Percentiles rank a stretch among this genome's conserved stretches.
Conservation (phyloP, 257 asterid species). For the Misopates orontium region DNA sequence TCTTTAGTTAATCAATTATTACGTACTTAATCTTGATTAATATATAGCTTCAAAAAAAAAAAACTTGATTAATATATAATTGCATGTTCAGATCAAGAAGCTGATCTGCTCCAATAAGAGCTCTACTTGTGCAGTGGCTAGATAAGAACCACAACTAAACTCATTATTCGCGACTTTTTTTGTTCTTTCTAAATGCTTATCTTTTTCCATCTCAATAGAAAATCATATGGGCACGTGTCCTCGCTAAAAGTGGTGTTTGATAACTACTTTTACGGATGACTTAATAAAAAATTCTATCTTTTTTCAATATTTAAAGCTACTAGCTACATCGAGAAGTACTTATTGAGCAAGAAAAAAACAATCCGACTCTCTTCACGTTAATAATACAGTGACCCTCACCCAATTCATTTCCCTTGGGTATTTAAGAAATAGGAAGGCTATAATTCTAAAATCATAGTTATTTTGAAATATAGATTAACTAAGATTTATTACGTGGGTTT, state of each 20-base stretch:
- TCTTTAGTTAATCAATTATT: too few species aligned
- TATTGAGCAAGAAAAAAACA: too few species aligned
- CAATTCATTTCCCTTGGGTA: neutral
- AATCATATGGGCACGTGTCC: slow-evolving; percentile 41
- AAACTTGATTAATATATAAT: neutral
- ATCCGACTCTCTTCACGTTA: too few species aligned
- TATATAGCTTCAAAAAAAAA: too few species aligned
- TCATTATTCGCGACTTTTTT: slow-evolving; percentile 3
- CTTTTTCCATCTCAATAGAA: slow-evolving; percentile 20
- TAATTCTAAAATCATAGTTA: too few species aligned
- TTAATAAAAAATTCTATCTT: neutral
- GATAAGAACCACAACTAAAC: slow-evolving; percentile 47
- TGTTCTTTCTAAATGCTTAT: slow-evolving; percentile 37
- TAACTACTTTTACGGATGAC: neutral
- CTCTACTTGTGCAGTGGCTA: slow-evolving; percentile 41
- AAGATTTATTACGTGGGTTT: too few species aligned
- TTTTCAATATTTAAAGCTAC: neutral
- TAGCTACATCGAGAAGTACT: neutral
- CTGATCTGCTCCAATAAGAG: slow-evolving; percentile 29
- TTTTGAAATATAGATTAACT: too few species aligned
- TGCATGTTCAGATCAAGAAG: slow-evolving; percentile 26
- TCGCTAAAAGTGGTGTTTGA: slow-evolving; percentile 19
- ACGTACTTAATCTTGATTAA: neutral
- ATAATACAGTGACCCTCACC: too few species aligned
- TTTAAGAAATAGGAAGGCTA: neutral